Conservation (phyloP, 2,329 filamentous ascomycete genomes). For the Colletotrichum karsti region DNA sequence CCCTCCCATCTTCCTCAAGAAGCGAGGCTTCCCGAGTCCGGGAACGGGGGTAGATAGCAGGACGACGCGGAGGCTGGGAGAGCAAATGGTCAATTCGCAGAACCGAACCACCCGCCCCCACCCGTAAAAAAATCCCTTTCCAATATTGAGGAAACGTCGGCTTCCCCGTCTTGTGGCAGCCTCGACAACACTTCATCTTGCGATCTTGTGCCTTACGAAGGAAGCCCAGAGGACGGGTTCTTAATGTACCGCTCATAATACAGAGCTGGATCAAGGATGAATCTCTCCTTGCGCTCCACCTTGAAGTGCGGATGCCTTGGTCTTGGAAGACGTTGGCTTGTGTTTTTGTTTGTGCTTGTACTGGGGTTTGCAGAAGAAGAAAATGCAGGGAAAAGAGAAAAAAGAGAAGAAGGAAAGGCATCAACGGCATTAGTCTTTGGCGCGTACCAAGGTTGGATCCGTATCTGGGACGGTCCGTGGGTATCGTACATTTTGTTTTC, state of each 20-base stretch:
- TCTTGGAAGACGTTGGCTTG: background rate
- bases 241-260: conserved; percentile 79
- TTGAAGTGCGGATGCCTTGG: conserved; percentile 67
- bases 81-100: conserved; percentile 54
- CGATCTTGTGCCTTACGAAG: conserved; percentile 23
- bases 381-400: background rate
- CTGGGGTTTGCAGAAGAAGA: background rate
- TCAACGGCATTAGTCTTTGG: conserved; percentile 20
- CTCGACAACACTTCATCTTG: conserved; percentile 32
- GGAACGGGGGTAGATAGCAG: conserved; percentile 45
- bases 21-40: conserved; percentile 28
- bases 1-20: conserved; percentile 25
- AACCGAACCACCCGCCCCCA: conserved; percentile 42
- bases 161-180: conserved; percentile 22
- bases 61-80: conserved; percentile 41
- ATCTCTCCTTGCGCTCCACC: conserved; percentile 81
- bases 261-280: conserved; percentile 76
- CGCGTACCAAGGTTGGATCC: background rate
- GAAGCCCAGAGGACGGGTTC: conserved; percentile 18
- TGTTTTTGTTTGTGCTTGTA: background rate
- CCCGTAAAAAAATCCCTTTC: conserved; percentile 37
- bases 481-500: conserved; percentile 48
- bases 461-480: conserved; percentile 32
- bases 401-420: background rate
- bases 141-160: conserved; percentile 35